Conservation (phyloP, 352 stramenopile genomes). For the Globisporangium canariense region DNA sequence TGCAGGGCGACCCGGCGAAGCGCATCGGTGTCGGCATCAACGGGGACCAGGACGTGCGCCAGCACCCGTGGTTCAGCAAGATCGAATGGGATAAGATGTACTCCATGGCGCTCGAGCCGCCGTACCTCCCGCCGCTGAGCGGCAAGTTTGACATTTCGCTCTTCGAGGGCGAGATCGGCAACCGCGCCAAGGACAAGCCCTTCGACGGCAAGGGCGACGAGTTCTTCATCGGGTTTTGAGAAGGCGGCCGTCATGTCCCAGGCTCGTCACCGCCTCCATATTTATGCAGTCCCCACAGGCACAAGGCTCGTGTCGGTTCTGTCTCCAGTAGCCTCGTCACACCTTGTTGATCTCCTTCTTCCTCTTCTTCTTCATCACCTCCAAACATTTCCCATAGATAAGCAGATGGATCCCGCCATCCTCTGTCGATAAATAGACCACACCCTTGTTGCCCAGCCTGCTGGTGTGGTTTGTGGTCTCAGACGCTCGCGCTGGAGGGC, state of each 20-base stretch:
- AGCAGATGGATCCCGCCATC: background rate
- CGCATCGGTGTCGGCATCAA: slow-evolving; percentile 71
- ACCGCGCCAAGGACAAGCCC: slow-evolving; percentile 61
- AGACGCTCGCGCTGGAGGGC: slow-evolving; percentile 66
- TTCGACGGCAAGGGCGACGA: slow-evolving; percentile 68
- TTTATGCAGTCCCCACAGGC: background rate
- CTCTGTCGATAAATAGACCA: background rate
- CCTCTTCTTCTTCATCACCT: background rate
- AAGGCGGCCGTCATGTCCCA: slow-evolving; percentile 10
- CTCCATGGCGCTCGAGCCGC: slow-evolving; percentile 46
- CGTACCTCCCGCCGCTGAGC: slow-evolving; percentile 62
- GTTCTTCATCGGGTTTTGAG: slow-evolving; percentile 66
- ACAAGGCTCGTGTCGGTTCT: background rate
- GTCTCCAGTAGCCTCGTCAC: background rate
- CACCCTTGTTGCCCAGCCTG: background rate
- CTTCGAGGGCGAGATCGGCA: slow-evolving; percentile 73
- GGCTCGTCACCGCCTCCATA: background rate
- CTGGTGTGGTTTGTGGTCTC: slow-evolving; percentile 9
- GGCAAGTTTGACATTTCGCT: slow-evolving; percentile 70
- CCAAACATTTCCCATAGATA: slow-evolving; percentile 1
- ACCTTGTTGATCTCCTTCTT: too few species aligned
- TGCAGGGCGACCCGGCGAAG: slow-evolving; percentile 86
- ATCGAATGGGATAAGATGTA: slow-evolving; percentile 81
- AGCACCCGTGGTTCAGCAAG: slow-evolving; percentile 67
- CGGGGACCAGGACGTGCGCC: slow-evolving; percentile 58